Evolutionary conservation across 2,329 filamentous ascomycete genomes (phyloP), one percentile per base, ranked within the genome.

Genomic region (Plenodomus biglobosus): DNA sequence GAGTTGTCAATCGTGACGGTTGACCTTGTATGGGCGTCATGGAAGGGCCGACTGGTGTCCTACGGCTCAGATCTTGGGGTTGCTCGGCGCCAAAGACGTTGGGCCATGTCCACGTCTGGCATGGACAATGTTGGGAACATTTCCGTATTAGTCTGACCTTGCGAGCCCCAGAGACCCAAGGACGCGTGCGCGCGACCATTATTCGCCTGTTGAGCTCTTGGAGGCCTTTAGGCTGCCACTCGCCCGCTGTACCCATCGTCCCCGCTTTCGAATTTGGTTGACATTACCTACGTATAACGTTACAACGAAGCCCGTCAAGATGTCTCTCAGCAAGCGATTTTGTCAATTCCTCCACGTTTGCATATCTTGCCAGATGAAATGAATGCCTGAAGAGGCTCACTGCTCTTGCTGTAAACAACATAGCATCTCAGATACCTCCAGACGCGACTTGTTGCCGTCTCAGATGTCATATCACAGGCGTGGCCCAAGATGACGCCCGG

Each of bases 81-180:
- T 18, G 27, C 13, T 32, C 27, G 27, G 27, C 27, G 8, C 27
- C 6, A 3, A 32, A 32, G 27, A 32, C 27, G 27, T 32, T 32
- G 27, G 13, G 27, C 27, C 8, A 32, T 10, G 6, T 32, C 27
- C 27, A 38, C 19, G n/a, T n/a, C n/a, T 38, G 43, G 16, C 30
- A 47, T 37, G 17, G 36, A 38, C 35, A 19, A 24, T 59, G 59
- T 62, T 62, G 59, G 53, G 59, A 55, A 27, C 24, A 38, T 51
- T 57, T 42, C 59, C 53, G 55, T 48, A 62, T 59, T 61, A 61
- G 57, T 56, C 48, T 40, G 44, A 44, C 44, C 41, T 56, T 59
- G 57, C 53, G 55, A 59, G 51, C 36, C 30, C 55, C 56, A 48
- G 55, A 57, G 49, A 38, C 30, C 56, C 56, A 48, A 46, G 40